Base-by-base conservation (phyloP, 2,329 filamentous ascomycete genomes). In the Huntiella moniliformis region DNA sequence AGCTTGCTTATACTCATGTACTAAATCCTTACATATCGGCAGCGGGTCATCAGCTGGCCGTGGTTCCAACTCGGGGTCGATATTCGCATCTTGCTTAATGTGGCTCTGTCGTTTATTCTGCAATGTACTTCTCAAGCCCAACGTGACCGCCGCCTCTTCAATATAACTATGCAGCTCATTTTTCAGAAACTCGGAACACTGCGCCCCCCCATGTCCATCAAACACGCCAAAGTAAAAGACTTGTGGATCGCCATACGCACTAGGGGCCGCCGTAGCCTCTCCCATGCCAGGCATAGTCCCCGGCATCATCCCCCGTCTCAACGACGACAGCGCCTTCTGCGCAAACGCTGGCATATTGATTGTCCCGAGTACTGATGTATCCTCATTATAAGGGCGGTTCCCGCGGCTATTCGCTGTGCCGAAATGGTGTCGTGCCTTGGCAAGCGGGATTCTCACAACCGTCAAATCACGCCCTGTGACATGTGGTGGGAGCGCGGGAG, bases 211-310 rank as follows among this genome's bases (percentile, higher is more conserved):
- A 63, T 98, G 91, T 2, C 91, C 91, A 61, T 98, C 91, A 56
- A 96, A 98, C 1, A 96, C 78, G 1, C 75, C 87, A 68, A 95
- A 98, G 61, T 96, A 98, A 61, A 98, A 98, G 32, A 96, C 79
- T 58, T 96, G 88, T 1, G 88, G 88, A 57, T 96, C 88, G 2
- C 88, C 88, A 51, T 75, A 82, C 1, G 82, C 75, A 52, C 79
- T 82, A 48, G 83, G 82, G 4, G 84, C 83, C 7, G 69, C 74
- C 17, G 73, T 83, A 42, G 72, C 77, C 61, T 76, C 76, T 51
- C 67, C 72, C 17, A 63, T 60, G 36, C 62, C 67, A 52, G 67
- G 69, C 41, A 61, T 63, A 28, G 22, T 28, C 22, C 22, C 22
- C 22, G 31, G 68, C 42, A 60, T 63, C 31, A 44, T 46, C 5